Conservation (phyloP, 768 basidiomycete genomes). For the Rhodotorula kratochvilovae region DNA sequence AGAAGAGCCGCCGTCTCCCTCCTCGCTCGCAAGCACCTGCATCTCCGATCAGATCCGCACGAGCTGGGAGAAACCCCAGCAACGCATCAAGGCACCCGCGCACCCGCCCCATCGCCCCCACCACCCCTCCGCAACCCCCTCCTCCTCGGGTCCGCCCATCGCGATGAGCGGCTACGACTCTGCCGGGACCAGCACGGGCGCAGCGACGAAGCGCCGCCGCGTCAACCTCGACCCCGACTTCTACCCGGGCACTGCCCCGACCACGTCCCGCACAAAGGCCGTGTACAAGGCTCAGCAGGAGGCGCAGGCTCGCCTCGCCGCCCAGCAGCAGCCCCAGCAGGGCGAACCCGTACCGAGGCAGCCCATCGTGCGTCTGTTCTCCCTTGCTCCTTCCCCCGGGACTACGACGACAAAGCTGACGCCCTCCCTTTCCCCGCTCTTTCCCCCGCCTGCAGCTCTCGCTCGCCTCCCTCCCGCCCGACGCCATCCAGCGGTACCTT, state of each 20-base stretch:
- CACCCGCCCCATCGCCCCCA: not conserved
- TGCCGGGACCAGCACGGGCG: not conserved
- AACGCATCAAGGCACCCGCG: too few relatives aligned
- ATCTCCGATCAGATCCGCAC: too few relatives aligned
- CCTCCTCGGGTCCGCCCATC: not conserved
- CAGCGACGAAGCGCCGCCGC: conserved; percentile 1
- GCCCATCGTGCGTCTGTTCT: conserved; percentile 11
- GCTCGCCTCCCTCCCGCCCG: conserved; percentile 25
- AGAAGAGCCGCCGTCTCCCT: too few relatives aligned
- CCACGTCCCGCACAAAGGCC: conserved; percentile 18
- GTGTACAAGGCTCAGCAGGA: not conserved
- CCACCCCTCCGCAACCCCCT: not conserved
- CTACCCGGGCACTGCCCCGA: conserved; percentile 13
- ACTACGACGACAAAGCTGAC: not conserved
- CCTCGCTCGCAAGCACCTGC: too few relatives aligned
- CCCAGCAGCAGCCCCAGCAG: not conserved
- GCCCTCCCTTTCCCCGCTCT: not conserved
- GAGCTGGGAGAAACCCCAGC: too few relatives aligned
- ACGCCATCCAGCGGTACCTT: conserved; percentile 35
- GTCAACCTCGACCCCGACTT: conserved; percentile 5
- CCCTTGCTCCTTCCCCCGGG: not conserved
- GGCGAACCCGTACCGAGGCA: not conserved
- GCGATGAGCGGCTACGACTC: conserved; percentile 18
- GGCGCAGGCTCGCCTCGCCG: not conserved
- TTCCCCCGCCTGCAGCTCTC: conserved; percentile 27